phyloP scores from a whole-genome alignment of 345 rosid species.

The Eucalyptus tenuipes region DNA sequence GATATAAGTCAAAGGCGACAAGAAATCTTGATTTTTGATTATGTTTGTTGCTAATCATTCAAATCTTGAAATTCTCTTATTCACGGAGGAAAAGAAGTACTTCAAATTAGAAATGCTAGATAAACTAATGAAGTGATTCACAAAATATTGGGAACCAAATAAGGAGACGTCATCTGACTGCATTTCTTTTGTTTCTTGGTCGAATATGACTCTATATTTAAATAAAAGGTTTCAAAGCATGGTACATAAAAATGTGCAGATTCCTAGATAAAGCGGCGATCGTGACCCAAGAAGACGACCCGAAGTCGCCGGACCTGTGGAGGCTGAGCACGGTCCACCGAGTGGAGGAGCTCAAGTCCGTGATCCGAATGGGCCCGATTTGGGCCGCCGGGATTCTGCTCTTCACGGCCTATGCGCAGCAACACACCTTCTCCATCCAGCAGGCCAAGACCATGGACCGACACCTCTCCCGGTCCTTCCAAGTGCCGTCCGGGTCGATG shows the following conservation, averaged over 20 bases:
- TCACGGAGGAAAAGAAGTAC: background rate
- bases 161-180: background rate
- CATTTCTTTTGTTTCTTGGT: no score
- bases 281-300: constrained; percentile 35
- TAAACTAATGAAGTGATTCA: background rate
- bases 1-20: background rate
- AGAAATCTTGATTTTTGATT: background rate
- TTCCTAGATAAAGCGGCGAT: constrained; percentile 81
- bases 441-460: constrained; percentile 88
- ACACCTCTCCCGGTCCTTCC: constrained; percentile 46
- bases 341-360: constrained; percentile 70
- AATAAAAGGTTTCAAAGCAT: background rate
- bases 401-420: constrained; percentile 73
- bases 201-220: no score
- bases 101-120: background rate
- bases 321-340: constrained; percentile 73
- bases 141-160: background rate
- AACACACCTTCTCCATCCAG: constrained; percentile 69
- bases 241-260: constrained; percentile 6
- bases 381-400: constrained; percentile 83
- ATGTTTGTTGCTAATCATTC: background rate
- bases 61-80: background rate
- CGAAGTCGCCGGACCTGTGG: constrained; percentile 51
- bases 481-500: constrained; percentile 86
- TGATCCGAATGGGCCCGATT: constrained; percentile 83